Evolutionary conservation across 345 rosid genomes (phyloP).

Genomic region (Pelargonium nanum): DNA sequence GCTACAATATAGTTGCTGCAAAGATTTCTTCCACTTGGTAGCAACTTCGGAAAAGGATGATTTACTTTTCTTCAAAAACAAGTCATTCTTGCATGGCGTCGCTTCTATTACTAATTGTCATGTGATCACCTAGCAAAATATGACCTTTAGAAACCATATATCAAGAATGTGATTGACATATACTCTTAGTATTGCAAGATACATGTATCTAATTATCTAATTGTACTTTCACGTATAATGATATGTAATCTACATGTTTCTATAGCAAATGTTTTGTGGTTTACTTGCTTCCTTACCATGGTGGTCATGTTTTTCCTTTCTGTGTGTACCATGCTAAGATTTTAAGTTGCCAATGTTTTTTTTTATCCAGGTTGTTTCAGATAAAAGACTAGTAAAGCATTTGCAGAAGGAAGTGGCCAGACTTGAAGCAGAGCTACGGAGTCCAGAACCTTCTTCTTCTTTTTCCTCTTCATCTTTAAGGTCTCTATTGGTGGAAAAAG

Average conservation of each 20-base stretch:
- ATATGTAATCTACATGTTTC: not conserved
- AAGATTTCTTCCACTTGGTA: too few species aligned
- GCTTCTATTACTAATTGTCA: too few species aligned
- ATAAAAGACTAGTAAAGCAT: conserved; percentile 62
- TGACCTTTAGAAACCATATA: not conserved
- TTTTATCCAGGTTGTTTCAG: conserved; percentile 59
- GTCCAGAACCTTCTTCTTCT: conserved; percentile 58
- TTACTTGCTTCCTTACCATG: too few species aligned
- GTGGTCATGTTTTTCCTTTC: too few species aligned
- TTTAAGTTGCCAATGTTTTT: conserved; percentile 10
- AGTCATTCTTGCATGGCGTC: too few species aligned
- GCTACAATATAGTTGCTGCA: too few species aligned
- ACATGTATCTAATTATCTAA: not conserved
- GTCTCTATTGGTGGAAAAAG: conserved; percentile 53
- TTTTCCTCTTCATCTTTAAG: conserved; percentile 51
- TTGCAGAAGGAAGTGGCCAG: conserved; percentile 89
- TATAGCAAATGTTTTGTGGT: not conserved
- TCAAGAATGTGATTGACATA: too few species aligned
- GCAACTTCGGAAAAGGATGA: too few species aligned
- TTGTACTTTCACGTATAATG: too few species aligned
- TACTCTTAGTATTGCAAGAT: too few species aligned
- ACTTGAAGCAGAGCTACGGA: conserved; percentile 79
- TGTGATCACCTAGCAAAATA: not conserved
- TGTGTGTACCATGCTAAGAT: not conserved
- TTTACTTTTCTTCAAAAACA: too few species aligned